phyloP scores from a whole-genome alignment of 1,284 basidiomycete genomes.

The Marasmius tenuissimus region DNA sequence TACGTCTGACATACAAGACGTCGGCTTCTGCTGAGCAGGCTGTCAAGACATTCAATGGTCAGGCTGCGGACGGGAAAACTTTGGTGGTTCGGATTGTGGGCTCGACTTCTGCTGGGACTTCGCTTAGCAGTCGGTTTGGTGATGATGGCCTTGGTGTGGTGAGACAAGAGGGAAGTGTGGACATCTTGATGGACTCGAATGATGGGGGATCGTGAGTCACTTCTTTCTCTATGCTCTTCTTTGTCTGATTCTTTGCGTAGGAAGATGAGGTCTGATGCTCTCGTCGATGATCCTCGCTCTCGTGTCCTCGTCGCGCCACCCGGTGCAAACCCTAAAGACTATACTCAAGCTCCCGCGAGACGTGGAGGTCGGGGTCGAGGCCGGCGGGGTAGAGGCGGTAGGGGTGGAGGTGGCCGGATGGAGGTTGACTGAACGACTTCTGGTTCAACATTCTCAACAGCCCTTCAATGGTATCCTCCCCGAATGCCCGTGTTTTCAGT shows the following conservation, averaged over 20 bases:
- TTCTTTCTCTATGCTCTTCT: conserved; percentile 4
- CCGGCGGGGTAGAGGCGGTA: conserved; percentile 35
- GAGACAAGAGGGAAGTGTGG: conserved; percentile 66
- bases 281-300: conserved; percentile 67
- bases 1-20: conserved; percentile 75
- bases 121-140: conserved; percentile 53
- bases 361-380: conserved; percentile 33
- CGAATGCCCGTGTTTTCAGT: background rate
- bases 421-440: conserved; percentile 32
- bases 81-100: conserved; percentile 69
- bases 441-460: background rate
- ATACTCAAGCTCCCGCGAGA: conserved; percentile 38
- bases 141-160: conserved; percentile 58
- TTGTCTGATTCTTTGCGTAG: conserved; percentile 37
- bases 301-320: conserved; percentile 71
- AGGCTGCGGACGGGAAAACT: conserved; percentile 78
- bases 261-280: conserved; percentile 83
- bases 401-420: conserved; percentile 37
- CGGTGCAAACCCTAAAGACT: conserved; percentile 58
- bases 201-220: conserved; percentile 57
- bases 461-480: background rate
- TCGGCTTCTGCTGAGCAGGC: conserved; percentile 64
- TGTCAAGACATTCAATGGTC: conserved; percentile 74
- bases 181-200: conserved; percentile 61
- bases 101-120: conserved; percentile 44